Conservation (phyloP, 2,329 filamentous ascomycete species). For the Colletotrichum somersetense region DNA sequence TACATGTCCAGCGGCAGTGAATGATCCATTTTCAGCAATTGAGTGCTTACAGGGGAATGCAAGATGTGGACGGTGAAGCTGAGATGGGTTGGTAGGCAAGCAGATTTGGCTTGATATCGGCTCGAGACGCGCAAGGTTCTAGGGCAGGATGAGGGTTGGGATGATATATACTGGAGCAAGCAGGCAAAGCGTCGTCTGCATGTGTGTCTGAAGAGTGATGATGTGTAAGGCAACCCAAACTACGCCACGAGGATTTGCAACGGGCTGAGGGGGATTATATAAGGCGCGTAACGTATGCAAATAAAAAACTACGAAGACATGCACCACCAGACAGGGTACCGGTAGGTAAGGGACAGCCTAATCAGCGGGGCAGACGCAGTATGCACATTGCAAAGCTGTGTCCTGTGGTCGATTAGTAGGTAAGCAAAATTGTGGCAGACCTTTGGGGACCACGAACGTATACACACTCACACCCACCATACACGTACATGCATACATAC, state of each 20-base stretch:
- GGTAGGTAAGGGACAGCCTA: constrained; percentile 15
- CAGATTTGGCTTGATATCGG: constrained; percentile 13
- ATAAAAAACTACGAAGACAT: constrained; percentile 15
- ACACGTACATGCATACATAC: neutral
- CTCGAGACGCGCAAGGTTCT: neutral
- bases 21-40: constrained; percentile 31
- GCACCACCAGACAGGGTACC: constrained; percentile 22
- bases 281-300: constrained; percentile 34
- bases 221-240: constrained; percentile 39
- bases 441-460: constrained; percentile 19
- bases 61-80: neutral
- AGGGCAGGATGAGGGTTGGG: constrained; percentile 8
- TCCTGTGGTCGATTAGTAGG: constrained; percentile 33
- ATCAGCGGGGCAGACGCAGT: constrained; percentile 15
- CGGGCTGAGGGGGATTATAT: constrained; percentile 36
- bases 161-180: constrained; percentile 23
- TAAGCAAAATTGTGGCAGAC: constrained; percentile 37
- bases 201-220: constrained; percentile 33
- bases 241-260: constrained; percentile 36
- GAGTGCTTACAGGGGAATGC: neutral
- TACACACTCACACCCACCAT: neutral
- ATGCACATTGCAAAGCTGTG: constrained; percentile 29
- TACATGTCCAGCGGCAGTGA: constrained; percentile 40
- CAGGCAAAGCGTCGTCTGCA: constrained; percentile 3
- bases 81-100: neutral